Evolutionary conservation across 140 eudicot species (phyloP).

Genomic region (Oenanthe javanica): DNA sequence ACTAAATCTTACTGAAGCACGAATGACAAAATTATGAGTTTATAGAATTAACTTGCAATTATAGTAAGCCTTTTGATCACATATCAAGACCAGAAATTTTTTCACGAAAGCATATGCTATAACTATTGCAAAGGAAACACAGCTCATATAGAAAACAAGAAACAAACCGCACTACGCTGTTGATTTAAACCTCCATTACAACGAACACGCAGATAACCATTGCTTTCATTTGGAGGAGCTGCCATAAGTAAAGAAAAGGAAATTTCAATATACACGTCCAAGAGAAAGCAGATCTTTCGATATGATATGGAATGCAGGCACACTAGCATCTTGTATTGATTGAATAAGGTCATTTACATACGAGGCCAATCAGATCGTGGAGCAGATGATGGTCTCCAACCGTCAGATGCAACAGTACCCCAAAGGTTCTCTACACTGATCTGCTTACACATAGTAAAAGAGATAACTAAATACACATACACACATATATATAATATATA

Average conservation of each 20-base stretch:
- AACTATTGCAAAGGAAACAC: not conserved
- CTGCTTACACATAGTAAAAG: conserved; percentile 30
- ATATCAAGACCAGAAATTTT: not conserved
- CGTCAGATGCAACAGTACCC: conserved; percentile 79
- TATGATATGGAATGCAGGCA: not conserved
- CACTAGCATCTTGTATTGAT: not conserved
- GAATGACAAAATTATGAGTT: not conserved
- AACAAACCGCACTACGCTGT: conserved; percentile 86
- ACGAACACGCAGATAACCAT: conserved; percentile 91
- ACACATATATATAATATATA: not conserved
- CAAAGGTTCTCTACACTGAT: conserved; percentile 64
- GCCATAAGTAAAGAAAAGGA: conserved; percentile 14
- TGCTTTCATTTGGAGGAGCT: conserved; percentile 84
- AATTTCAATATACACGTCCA: conserved; percentile 5
- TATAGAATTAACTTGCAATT: not conserved
- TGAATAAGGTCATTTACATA: conserved; percentile 23
- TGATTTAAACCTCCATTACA: conserved; percentile 98
- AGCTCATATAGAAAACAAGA: conserved; percentile 2
- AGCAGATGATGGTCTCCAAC: conserved; percentile 90
- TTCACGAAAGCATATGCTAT: not conserved
- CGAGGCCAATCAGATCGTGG: conserved; percentile 91
- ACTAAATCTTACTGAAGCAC: not conserved
- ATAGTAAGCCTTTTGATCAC: not conserved
- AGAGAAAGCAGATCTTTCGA: conserved; percentile 9
- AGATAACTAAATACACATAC: not conserved